Percentiles rank a stretch among this genome's conserved stretches.
Evolutionary conservation across 768 basidiomycete genomes (phyloP).

Genomic region (Amanita polypyramis): DNA sequence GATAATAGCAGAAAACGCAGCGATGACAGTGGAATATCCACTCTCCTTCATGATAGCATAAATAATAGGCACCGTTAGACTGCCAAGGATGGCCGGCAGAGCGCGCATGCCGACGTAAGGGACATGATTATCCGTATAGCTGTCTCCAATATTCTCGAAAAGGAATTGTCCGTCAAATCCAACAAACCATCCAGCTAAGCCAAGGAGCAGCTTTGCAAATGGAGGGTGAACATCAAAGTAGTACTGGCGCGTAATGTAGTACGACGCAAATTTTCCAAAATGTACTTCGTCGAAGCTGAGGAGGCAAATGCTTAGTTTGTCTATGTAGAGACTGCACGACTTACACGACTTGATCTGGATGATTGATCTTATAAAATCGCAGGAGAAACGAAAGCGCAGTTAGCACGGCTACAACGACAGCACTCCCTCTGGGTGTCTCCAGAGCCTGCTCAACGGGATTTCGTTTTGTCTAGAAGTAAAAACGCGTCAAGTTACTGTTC

Average conservation of each 20-base stretch:
- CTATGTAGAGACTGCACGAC: conserved; percentile 19
- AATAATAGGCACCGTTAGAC: conserved; percentile 82
- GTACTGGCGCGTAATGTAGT: conserved; percentile 88
- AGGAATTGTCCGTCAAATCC: conserved; percentile 92
- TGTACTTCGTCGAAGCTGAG: conserved; percentile 96
- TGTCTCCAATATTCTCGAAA: conserved; percentile 94
- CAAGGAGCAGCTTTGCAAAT: conserved; percentile 91
- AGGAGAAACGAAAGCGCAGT: conserved; percentile 73
- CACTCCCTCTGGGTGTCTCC: conserved; percentile 54
- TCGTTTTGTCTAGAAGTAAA: conserved; percentile 34
- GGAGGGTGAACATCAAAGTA: conserved; percentile 99
- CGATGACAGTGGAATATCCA: conserved; percentile 86
- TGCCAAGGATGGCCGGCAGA: conserved; percentile 84
- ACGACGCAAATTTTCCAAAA: conserved; percentile 95
- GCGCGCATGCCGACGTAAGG: conserved; percentile 93
- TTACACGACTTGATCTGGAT: conserved; percentile 92
- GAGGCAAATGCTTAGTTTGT: conserved; percentile 1
- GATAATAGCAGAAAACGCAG: conserved; percentile 80
- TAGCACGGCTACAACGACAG: conserved; percentile 47
- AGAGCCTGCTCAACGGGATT: conserved; percentile 51
- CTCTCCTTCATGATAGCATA: conserved; percentile 98
- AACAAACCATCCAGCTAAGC: conserved; percentile 90
- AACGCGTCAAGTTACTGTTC: conserved; percentile 2
- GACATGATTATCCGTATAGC: conserved; percentile 76
- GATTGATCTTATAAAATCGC: conserved; percentile 90